Evolutionary conservation across 164 flowering plant species (phyloP).

Genomic region (Malania oleifera): DNA sequence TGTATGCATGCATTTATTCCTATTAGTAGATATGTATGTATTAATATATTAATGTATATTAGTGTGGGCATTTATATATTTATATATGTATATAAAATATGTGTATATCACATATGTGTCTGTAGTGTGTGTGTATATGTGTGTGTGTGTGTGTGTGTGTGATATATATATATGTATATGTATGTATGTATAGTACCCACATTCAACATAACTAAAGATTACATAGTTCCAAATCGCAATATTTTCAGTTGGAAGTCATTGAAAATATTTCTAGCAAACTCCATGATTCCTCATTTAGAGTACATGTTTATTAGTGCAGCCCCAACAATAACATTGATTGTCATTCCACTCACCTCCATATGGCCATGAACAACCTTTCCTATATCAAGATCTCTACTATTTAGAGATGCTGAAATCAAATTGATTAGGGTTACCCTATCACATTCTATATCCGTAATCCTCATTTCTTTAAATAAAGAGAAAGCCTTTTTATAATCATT

Average conservation of each 20-base stretch:
- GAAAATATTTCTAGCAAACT: slow-evolving; percentile 22
- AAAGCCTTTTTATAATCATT: slow-evolving; percentile 16
- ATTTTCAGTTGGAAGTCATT: slow-evolving; percentile 12
- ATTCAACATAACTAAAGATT: slow-evolving; percentile 24
- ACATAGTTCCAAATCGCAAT: slow-evolving; percentile 27
- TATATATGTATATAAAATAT: no score
- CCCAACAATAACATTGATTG: slow-evolving; percentile 10
- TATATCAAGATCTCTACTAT: slow-evolving; percentile 11
- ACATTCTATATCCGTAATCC: slow-evolving; percentile 10
- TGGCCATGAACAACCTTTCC: slow-evolving; percentile 17
- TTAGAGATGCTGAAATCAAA: slow-evolving; percentile 24
- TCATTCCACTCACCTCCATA: slow-evolving; percentile 13
- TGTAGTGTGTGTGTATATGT: no score
- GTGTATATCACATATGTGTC: no score
- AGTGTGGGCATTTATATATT: no score
- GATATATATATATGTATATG: no score
- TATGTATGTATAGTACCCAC: slow-evolving; percentile 7
- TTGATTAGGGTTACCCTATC: slow-evolving; percentile 21
- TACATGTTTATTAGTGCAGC: slow-evolving; percentile 31
- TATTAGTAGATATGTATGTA: no score
- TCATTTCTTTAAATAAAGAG: slow-evolving; percentile 29
- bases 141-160: no score
- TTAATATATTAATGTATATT: no score
- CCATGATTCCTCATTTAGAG: slow-evolving; percentile 20
- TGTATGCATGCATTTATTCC: no score